Percentiles rank a stretch among this genome's conserved stretches.
phyloP scores from a whole-genome alignment of 139 green algal genomes.

The Micractinium sp. region DNA sequence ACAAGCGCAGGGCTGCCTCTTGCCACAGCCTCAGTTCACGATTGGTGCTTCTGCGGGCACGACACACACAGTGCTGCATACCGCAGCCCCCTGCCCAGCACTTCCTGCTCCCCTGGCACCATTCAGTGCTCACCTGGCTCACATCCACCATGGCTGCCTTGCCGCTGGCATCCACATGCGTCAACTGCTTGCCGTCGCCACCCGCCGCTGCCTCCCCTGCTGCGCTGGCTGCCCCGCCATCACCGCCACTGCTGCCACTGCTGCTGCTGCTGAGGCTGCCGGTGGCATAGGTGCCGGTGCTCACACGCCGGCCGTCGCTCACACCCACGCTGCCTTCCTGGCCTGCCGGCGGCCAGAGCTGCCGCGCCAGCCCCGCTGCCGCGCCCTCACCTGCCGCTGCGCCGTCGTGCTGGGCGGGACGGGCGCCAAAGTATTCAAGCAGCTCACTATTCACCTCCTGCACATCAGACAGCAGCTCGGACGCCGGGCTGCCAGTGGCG shows the following conservation, averaged over 20 bases:
- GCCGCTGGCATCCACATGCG: slow-evolving; percentile 60
- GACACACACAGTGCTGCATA: not conserved
- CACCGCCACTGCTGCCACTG: not conserved
- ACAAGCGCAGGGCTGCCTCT: not conserved
- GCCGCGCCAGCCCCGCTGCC: not conserved
- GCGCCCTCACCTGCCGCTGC: not conserved
- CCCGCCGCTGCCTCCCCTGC: not conserved
- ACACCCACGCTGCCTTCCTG: too few relatives aligned
- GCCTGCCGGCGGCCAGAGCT: not conserved
- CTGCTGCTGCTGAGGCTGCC: not conserved
- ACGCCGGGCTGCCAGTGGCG: not conserved
- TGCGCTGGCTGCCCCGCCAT: not conserved
- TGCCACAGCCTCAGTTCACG: not conserved
- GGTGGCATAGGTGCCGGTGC: not conserved
- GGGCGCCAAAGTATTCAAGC: not conserved
- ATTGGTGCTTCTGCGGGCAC: not conserved
- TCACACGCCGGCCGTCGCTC: too few relatives aligned
- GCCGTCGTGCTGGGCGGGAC: not conserved
- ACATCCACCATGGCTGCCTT: slow-evolving; percentile 90
- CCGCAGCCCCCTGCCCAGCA: too few relatives aligned
- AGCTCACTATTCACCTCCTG: not conserved
- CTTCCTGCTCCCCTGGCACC: too few relatives aligned
- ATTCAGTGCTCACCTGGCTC: slow-evolving; percentile 38
- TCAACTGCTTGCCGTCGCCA: slow-evolving; percentile 35
- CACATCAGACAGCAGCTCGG: not conserved